Evolutionary conservation across 768 basidiomycete genomes (phyloP).

Genomic region (Wakefieldia striispora): DNA sequence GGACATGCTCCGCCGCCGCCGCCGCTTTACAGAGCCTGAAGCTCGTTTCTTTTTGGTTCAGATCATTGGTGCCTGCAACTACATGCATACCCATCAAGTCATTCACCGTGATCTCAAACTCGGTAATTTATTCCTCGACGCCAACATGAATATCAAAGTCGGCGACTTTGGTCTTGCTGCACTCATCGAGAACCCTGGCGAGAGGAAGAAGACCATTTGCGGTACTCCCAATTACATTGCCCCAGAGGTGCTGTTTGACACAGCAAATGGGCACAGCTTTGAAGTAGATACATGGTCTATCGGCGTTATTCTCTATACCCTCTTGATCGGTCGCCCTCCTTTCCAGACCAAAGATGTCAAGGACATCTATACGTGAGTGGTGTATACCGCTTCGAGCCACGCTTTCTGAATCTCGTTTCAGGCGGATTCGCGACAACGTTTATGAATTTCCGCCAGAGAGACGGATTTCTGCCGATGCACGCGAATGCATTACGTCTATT

Average conservation of each 20-base stretch:
- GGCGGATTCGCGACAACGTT: conserved; percentile 89
- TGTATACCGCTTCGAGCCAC: not conserved
- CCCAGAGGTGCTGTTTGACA: conserved; percentile 95
- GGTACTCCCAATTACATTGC: conserved; percentile 99
- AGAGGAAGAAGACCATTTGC: conserved; percentile 98
- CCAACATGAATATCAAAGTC: conserved; percentile 92
- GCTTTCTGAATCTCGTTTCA: conserved; percentile 29
- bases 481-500: conserved; percentile 78
- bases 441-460: conserved; percentile 89
- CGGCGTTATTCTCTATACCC: conserved; percentile 95
- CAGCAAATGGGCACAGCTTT: conserved; percentile 93
- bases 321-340: conserved; percentile 91
- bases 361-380: conserved; percentile 84
- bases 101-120: conserved; percentile 98
- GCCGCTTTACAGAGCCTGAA: conserved; percentile 89
- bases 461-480: conserved; percentile 64
- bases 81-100: conserved; percentile 96
- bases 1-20: conserved; percentile 85
- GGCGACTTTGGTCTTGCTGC: conserved; percentile 98
- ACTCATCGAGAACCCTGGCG: conserved; percentile 92
- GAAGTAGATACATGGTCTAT: conserved; percentile 99
- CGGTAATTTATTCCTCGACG: conserved; percentile 91
- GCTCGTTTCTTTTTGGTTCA: conserved; percentile 92
- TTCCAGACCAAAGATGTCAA: conserved; percentile 99
- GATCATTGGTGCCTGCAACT: conserved; percentile 92